Evolutionary conservation across 2,329 filamentous ascomycete species (phyloP), one percentile per base, ranked within the genome.

Genomic region (Talaromyces sp.): DNA sequence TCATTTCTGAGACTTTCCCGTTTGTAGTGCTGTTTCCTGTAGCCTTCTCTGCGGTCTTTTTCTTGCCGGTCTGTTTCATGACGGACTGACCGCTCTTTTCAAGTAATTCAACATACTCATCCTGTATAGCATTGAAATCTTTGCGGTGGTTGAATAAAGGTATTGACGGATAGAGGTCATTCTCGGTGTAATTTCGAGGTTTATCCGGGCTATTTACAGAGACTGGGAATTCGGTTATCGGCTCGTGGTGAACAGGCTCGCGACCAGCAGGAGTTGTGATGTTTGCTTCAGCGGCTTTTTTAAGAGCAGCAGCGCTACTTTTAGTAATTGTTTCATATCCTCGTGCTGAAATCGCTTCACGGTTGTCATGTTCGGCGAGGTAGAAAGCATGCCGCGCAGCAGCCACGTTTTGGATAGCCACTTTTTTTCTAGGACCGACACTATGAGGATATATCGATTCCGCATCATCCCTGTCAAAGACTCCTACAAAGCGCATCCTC

Each of bases 401-500:
- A 84, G n/a, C 74, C 66, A 92, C 87, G 1, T 83, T 79, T 58
- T 89, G 80, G 4, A 90, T 71, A 4, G 84, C 80, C 27, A 81
- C 72, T 53, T 86, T 87, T 50, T 76, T 81, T n/a, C 88, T 83
- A 1, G 78, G 73, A 36, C 79, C 73, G 2, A 89, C 70, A 1
- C 78, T 76, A 58, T 83, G 84, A 0, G 93, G 89, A 7, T 96
- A 62, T 0, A 91, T 66, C 1, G 73, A 64, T 6, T 75, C 68
- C 65, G 86, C 86, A 61, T 91, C 88, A 0, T 83, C 78, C 51
- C 87, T 79, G 1, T 84, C 82, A 3, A 87, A 69, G 87, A 92
- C 93, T 44, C 93, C 72, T 0, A 98, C 81, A 80, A 94, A 88
- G 56, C 92, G 87, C 3, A 96, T 87, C 18, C 88, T 83, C 3